A percentile compares a stretch with the other conserved stretches of the same genome.
Conservation (phyloP, 2,329 filamentous ascomycete species). For the Calonectria pseudoreteaudii region DNA sequence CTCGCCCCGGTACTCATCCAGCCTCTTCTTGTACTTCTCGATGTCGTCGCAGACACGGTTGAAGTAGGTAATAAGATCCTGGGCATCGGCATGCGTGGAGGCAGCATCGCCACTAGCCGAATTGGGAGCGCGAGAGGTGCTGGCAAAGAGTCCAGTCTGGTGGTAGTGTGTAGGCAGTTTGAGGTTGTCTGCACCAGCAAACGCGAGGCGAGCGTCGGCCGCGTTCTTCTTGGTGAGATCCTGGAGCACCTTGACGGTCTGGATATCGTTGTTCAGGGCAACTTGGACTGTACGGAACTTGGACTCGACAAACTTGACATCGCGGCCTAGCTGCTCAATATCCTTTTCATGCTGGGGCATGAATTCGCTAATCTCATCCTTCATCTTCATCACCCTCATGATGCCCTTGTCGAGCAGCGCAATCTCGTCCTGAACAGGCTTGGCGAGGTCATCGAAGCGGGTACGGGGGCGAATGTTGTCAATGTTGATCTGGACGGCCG, state of each 20-base stretch:
- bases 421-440: constrained; percentile 83
- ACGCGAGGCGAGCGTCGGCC: constrained; percentile 76
- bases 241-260: constrained; percentile 74
- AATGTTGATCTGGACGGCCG: constrained; percentile 83
- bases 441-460: constrained; percentile 89
- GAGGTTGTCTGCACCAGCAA: constrained; percentile 80
- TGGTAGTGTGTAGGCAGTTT: constrained; percentile 73
- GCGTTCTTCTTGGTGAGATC: constrained; percentile 70
- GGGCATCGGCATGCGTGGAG: constrained; percentile 52
- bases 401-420: constrained; percentile 84
- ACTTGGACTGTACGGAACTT: constrained; percentile 59
- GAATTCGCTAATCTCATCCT: constrained; percentile 80
- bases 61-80: constrained; percentile 59
- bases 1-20: constrained; percentile 58
- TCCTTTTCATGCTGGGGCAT: constrained; percentile 67
- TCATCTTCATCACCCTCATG: constrained; percentile 80
- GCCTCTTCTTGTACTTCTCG: constrained; percentile 56
- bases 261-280: constrained; percentile 66
- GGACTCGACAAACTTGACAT: constrained; percentile 63
- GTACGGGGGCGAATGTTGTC: constrained; percentile 86
- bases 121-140: constrained; percentile 43
- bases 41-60: constrained; percentile 58
- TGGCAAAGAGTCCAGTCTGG: constrained; percentile 58
- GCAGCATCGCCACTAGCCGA: constrained; percentile 48
- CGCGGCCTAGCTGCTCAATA: constrained; percentile 59